Evolutionary conservation across 768 basidiomycete species (phyloP).

Genomic region (Pholiota conissans): DNA sequence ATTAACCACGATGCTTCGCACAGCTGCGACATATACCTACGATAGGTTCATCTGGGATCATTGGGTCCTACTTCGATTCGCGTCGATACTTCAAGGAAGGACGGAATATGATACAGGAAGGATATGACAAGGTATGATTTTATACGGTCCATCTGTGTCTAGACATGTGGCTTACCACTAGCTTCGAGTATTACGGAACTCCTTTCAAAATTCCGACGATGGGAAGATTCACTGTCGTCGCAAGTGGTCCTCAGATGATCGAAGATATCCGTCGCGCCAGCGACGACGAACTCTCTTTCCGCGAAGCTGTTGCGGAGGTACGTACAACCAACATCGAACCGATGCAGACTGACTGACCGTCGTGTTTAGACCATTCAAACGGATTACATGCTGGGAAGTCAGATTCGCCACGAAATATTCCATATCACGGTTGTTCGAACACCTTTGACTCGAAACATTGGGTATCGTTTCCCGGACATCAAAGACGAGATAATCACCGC

Average conservation of each 20-base stretch:
- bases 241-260: conserved; percentile 12
- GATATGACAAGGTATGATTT: conserved; percentile 12
- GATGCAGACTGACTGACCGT: neutral
- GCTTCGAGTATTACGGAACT: conserved; percentile 14
- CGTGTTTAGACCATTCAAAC: conserved; percentile 9
- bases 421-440: conserved; percentile 15
- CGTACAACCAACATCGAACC: no score
- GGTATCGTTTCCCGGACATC: conserved; percentile 16
- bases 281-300: conserved; percentile 18
- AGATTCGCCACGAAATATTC: conserved; percentile 10
- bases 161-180: no score
- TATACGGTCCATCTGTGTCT: no score
- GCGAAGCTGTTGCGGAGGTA: conserved; percentile 17
- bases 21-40: conserved; percentile 16
- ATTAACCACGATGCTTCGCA: no score
- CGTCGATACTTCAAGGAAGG: conserved; percentile 9
- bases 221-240: conserved; percentile 13
- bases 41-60: conserved; percentile 10
- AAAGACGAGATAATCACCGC: conserved; percentile 45
- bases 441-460: conserved; percentile 16
- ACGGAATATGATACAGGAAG: conserved; percentile 16
- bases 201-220: conserved; percentile 17
- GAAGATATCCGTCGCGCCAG: conserved; percentile 16
- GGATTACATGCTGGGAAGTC: conserved; percentile 15
- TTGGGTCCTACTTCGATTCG: conserved; percentile 14